Conservation (phyloP, 2,329 filamentous ascomycete species). For the Aspergillus bombycis region DNA sequence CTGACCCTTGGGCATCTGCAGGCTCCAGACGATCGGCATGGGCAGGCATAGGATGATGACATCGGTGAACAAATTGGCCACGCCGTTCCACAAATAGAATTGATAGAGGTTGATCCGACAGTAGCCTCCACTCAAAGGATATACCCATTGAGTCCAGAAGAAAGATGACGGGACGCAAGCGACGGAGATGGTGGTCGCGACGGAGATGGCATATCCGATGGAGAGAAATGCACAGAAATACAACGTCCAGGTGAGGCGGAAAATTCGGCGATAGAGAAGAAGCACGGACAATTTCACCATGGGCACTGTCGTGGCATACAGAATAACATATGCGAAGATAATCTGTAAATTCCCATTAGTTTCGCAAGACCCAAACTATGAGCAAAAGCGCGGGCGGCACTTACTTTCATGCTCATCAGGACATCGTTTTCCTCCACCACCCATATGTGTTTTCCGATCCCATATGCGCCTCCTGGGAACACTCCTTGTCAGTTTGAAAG, state of each 20-base stretch:
- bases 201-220: constrained; percentile 17
- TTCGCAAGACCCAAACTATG: not conserved
- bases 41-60: constrained; percentile 22
- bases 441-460: constrained; percentile 23
- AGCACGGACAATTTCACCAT: constrained; percentile 24
- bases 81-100: constrained; percentile 22
- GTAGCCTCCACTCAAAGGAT: constrained; percentile 15
- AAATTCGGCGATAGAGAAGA: constrained; percentile 25
- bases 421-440: constrained; percentile 15
- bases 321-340: constrained; percentile 20
- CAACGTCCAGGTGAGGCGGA: constrained; percentile 18
- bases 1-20: constrained; percentile 18
- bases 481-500: not conserved
- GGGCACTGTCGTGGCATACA: constrained; percentile 19
- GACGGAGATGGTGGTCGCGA: constrained; percentile 11
- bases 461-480: constrained; percentile 15
- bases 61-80: constrained; percentile 22
- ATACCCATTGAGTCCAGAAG: constrained; percentile 21
- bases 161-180: constrained; percentile 19
- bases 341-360: constrained; percentile 8
- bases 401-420: constrained; percentile 15
- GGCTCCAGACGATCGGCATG: constrained; percentile 21
- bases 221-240: constrained; percentile 20
- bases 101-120: constrained; percentile 17
- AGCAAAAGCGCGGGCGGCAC: not conserved